Evolutionary conservation across 306 rosid genomes (phyloP), one percentile per base, ranked within the genome.

Genomic region (Cajanus cajan): DNA sequence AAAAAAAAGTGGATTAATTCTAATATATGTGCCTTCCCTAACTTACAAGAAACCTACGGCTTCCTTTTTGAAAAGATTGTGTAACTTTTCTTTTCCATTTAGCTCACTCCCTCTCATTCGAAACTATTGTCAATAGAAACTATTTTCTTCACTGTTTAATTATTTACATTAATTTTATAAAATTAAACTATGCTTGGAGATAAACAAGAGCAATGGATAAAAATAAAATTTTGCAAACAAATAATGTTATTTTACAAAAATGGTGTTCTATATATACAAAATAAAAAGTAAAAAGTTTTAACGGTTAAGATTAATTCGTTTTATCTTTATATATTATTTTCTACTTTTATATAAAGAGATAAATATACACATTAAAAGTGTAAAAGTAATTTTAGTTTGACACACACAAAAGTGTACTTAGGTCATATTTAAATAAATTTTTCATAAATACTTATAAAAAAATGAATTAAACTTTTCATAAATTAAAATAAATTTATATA

Each of bases 21-120:
- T 80, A 75, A 63, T 28, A 52, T 78, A 50, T 82, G 85, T 89
- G 52, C 94, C 89, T 88, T 91, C 89, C 94, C 83, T 71, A 57
- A 22, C 78, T 55, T 71, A 84, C 84, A 89, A 89, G 94, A 84
- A 86, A 89, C 77, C 86, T 82, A 76, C 78, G 66, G 76, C 71
- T 59, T 71, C 73, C 64, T 80, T 76, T 83, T 63, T 4, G n/a
- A 72, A 81, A 86, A 80, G 87, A 80, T 73, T 37, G 70, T 52
- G 68, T 18, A 13, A 61, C 81, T 73, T 83, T 80, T 83, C 63
- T 86, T 83, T 64, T 51, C 70, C 58, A 31, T 65, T 50, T 70
- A 41, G 45, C 73, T 33, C 33, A 71, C 40, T 72, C 33, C 62
- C 40, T 72, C 50, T 51, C 16, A 50, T 25, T 74, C 15, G 54